Evolutionary conservation across 2,329 filamentous ascomycete genomes (phyloP), one percentile per base, ranked within the genome.

Genomic region (Aaosphaeria arxii): DNA sequence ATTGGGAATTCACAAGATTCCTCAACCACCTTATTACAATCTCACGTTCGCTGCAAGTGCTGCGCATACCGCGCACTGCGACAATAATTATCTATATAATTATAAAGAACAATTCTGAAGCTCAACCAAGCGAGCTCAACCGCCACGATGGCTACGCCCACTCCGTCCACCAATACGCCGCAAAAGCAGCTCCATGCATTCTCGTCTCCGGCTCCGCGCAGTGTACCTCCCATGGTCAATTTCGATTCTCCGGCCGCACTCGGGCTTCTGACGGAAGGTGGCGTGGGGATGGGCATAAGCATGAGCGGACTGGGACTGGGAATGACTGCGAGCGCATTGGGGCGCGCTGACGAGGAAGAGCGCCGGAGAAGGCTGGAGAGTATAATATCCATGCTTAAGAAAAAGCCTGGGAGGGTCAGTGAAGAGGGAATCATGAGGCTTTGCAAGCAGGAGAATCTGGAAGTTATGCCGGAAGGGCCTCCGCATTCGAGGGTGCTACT

Each of bases 391-490:
- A 84, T 74, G 56, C 84, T 91, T 49, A 85, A 81, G 11, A 81
- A 77, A 52, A 86, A 80, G 61, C 88, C 84, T 53, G 86, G 86
- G 4, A 73, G 84, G 38, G 83, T 92, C 35, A 89, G 87, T 56
- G 86, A 89, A 60, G 83, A 87, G 30, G 87, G 87, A 2, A 75
- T 94, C n/a, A 84, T 88, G 65, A 78, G 87, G 46, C 72, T 92
- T 30, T 86, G 84, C 6, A 80, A 82, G 58, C 77, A 82, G 46
- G 77, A 86, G 46, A 87, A 86, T 72, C 79, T 71, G 79, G 59
- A 62, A 40, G 50, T 53, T 7, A 53, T 56, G 4, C 56, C 42
- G 5, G 50, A 46, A n/a, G 64, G 64, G 1, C 61, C 68, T 13
- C 11, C 11, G 3, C n/a, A 9, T 36, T 6, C 28, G 40, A 56